Base-by-base conservation (phyloP, 805 yeast species). In the Lachancea nothofagi region DNA sequence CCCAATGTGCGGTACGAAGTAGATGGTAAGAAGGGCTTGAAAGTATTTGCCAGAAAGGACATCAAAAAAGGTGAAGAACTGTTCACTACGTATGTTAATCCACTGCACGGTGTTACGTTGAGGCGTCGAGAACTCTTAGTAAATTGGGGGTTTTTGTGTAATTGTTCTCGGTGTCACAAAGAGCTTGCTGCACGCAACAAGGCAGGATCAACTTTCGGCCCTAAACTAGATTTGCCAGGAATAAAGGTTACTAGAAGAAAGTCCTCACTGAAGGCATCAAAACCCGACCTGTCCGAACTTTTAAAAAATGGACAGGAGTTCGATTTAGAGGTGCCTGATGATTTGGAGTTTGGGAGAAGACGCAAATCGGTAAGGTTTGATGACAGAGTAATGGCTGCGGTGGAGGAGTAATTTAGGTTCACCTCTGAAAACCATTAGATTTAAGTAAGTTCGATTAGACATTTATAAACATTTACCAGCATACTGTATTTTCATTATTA, bases 81-180 rank as follows among this genome's bases (percentile, higher is more conserved):
- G 29, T 64, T 75, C 0, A 77, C 83, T 1, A 70, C 82, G 2
- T 86, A 86, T 50, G 84, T 84, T 2, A 77, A 82, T 49, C 86
- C 88, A 2, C 57, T 65, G 5, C 78, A 75, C 50, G 74, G 77
- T 2, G 74, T 79, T 7, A 74, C 70, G 33, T 76, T 79, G 42
- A 71, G 95, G 46, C 78, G 76, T 50, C 59, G 82, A 46, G 78
- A 75, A 46, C 64, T 86, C 35, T 62, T 89, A 43, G 76, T 78
- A 9, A 80, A 81, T 50, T 86, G 87, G 85, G 95, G 95, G 3
- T 86, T 86, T 57, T 53, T 72, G 14, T 86, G 95, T 59, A 59
- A 57, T 19, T 86, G 95, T 57, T 50, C 60, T 9, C 73, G 81
- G 46, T 86, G 95, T 59, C 71, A 73, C 50, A 64, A 64, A 6